Base-by-base conservation (phyloP, 176 grass and related monocot species). In the Oryza glumipatula region DNA sequence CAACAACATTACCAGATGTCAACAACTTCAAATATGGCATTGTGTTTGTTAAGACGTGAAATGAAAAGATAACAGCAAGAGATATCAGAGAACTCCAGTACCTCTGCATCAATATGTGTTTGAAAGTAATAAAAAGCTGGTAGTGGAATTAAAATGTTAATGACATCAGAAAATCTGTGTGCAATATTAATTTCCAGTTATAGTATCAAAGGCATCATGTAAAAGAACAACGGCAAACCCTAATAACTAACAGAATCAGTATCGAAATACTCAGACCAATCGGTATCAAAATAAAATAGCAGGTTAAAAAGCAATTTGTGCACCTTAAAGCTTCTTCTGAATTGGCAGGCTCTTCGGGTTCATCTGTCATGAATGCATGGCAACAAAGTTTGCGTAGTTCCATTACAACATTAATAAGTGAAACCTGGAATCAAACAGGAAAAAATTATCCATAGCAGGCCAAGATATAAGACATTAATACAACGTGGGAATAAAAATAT, bases 351-450 rank as follows among this genome's bases (percentile, higher is more conserved):
- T 99, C 94, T 39, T 90, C 90, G 81, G 97, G 94, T 86, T 99
- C 97, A 30, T 92, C 92, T 15, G 85, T 87, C 97, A 99, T 99
- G 84, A 94, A 99, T 77, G 72, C 97, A 92, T 99, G 97, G 72
- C 97, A 99, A 81, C 97, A 99, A 79, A 99, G 93, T 83, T 99
- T 99, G 45, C 97, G 97, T 68, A 99, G 79, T 81, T 99, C 97
- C 97, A 99, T 99, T 76, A 96, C 97, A 92, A 99, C 97, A 82
- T 99, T 99, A 79, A 94, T 99, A 28, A 99, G 97, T 82, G 97
- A 99, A 77, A 94, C 90, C 97, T 99, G 65, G 38, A 95, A 36
- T 61, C 26, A 85, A 70, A 89, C 15, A 85, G 51, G 17, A 67
- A 74, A 79, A 17, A 67, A 83, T 75, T 89, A 77, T 23, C 48